Evolutionary conservation across 2,329 filamentous ascomycete species (phyloP), one percentile per base, ranked within the genome.

Genomic region (Helminthosporium solani): DNA sequence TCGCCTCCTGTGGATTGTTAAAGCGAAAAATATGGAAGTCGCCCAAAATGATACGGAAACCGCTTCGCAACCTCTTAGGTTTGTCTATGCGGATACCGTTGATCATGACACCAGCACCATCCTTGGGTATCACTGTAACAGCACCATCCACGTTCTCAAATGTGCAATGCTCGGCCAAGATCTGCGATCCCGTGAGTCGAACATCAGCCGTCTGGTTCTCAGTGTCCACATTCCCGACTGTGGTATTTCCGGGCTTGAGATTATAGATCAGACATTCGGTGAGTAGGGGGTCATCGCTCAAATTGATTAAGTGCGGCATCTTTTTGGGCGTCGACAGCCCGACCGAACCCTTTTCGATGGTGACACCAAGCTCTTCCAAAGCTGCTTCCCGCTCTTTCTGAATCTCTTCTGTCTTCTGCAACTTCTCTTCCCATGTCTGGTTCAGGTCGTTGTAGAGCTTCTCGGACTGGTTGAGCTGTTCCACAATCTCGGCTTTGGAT

Each of bases 21-120:
- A 99, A 99, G 46, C 94, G 81, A 73, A 99, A 97, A 50, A 99
- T 99, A 69, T 99, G 94, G 60, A 99, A 99, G 70, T 99, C 94
- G 33, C 94, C 94, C 8, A 99, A 78, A 52, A 99, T 99, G 43
- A 99, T 88, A 51, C 94, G 87, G 67, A 91, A 96, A 5, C 94
- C 94, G 61, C 91, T 96, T 64, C 91, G 86, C 34, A 99, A 77
- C 54, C 90, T 83, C 56, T 86, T 90, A 1, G 91, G 85, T 61
- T 91, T 90, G 43, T 90, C 84, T 43, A 97, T 88, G 15, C 91
- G 87, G 54, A 92, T 82, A 47, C 94, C 94, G 62, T 99, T 99
- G 42, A 99, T 90, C 94, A 99, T 99, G 47, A 99, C 89, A 9
- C 91, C 90, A 1, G 94, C 94, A n/a, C 89, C 90, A 59, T 95